phyloP scores from a whole-genome alignment of 129 eudicot species.

The Pulicaria dysenterica region DNA sequence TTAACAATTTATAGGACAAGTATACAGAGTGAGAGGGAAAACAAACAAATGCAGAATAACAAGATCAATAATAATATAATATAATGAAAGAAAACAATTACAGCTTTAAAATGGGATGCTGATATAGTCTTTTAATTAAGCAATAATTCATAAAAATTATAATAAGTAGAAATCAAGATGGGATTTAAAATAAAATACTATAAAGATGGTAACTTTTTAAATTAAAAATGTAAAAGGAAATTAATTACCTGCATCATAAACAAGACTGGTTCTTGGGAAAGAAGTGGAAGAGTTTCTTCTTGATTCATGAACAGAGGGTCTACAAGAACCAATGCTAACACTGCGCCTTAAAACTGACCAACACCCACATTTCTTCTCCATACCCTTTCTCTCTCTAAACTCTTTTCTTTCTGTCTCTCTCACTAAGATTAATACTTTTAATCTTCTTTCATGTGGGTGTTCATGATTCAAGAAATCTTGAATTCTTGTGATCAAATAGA shows the following conservation, averaged over 20 bases:
- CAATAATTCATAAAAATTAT: not conserved
- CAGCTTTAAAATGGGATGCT: not conserved
- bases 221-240: not conserved
- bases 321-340: constrained; percentile 53
- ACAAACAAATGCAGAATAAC: not conserved
- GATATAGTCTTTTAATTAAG: not conserved
- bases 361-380: constrained; percentile 88
- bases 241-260: constrained; percentile 85
- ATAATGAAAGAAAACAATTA: too few species aligned
- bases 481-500: not conserved
- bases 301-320: constrained; percentile 53
- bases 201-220: not conserved
- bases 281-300: constrained; percentile 56
- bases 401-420: not conserved
- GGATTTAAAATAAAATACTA: constrained; percentile 14
- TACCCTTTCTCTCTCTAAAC: constrained; percentile 1
- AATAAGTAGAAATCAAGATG: not conserved
- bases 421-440: constrained; percentile 13
- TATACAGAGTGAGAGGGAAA: not conserved
- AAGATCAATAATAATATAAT: not conserved
- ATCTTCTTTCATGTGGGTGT: constrained; percentile 25
- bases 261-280: constrained; percentile 86
- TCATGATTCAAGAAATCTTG: constrained; percentile 23
- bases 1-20: too few species aligned
- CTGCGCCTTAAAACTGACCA: constrained; percentile 73